phyloP scores from a whole-genome alignment of 2,329 filamentous ascomycete species.

The Plenodomus lindquistii region DNA sequence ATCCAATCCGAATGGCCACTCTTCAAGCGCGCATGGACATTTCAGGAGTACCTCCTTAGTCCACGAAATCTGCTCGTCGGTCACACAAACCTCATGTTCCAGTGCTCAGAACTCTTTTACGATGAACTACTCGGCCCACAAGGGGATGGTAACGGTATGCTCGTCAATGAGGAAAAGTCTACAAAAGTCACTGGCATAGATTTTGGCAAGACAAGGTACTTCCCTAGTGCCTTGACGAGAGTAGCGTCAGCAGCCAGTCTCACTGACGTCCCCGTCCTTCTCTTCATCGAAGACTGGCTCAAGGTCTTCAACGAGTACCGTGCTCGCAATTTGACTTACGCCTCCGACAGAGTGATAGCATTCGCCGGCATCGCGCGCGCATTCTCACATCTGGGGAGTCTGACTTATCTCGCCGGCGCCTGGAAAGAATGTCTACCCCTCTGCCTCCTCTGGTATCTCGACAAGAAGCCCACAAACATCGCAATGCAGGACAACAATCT shows the following conservation, averaged over 20 bases:
- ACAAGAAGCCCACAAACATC: background rate
- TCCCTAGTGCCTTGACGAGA: background rate
- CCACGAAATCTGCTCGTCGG: conserved; percentile 17
- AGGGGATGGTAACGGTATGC: background rate
- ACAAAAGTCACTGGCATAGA: conserved; percentile 5
- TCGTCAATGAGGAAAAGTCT: background rate
- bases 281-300: conserved; percentile 5
- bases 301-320: conserved; percentile 10
- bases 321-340: background rate
- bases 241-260: background rate
- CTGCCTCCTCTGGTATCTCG: conserved; percentile 10
- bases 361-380: conserved; percentile 13
- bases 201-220: conserved; percentile 7
- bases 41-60: conserved; percentile 20
- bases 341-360: conserved; percentile 10
- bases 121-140: conserved; percentile 10
- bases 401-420: conserved; percentile 13
- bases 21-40: conserved; percentile 20
- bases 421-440: conserved; percentile 6
- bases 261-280: background rate
- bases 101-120: conserved; percentile 12
- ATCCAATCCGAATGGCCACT: conserved; percentile 12
- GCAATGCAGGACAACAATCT: background rate
- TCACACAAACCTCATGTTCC: conserved; percentile 12
- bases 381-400: background rate